These are phyloP conservation scores for Solanum neorickii DNA, from an alignment of 257 asterid species.

Conservation along the genomic window DNA sequence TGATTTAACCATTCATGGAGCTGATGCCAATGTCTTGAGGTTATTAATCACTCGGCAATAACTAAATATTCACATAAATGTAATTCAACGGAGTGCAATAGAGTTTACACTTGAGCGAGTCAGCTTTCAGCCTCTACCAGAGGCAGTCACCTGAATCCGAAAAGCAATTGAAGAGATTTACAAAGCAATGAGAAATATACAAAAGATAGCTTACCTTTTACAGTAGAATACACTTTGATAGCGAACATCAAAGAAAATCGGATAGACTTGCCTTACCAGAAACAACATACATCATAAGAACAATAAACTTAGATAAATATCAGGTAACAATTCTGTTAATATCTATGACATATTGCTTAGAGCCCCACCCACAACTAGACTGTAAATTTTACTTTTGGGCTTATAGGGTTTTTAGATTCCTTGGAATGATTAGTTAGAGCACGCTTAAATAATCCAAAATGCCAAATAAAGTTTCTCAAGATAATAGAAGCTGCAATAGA, in stretches of 20 bases:
- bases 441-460: background rate
- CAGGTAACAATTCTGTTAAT: background rate
- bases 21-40: background rate
- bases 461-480: background rate
- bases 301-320: background rate
- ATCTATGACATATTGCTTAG: background rate
- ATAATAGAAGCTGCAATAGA: background rate
- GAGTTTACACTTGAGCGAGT: background rate
- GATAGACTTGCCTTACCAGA: background rate
- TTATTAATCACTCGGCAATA: background rate
- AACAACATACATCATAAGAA: background rate
- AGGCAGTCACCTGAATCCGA: background rate
- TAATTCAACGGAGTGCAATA: background rate
- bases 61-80: background rate
- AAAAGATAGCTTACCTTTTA: background rate
- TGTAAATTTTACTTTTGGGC: background rate
- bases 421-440: background rate
- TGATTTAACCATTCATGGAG: background rate
- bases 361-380: background rate
- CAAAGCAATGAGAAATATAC: background rate
- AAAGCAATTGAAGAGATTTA: background rate
- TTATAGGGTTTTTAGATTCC: background rate
- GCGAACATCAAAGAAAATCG: background rate
- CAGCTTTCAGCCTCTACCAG: background rate
- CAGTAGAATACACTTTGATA: background rate